Base-by-base conservation (phyloP, 2,329 filamentous ascomycete species). In the Ophioceras dolichostomum region DNA sequence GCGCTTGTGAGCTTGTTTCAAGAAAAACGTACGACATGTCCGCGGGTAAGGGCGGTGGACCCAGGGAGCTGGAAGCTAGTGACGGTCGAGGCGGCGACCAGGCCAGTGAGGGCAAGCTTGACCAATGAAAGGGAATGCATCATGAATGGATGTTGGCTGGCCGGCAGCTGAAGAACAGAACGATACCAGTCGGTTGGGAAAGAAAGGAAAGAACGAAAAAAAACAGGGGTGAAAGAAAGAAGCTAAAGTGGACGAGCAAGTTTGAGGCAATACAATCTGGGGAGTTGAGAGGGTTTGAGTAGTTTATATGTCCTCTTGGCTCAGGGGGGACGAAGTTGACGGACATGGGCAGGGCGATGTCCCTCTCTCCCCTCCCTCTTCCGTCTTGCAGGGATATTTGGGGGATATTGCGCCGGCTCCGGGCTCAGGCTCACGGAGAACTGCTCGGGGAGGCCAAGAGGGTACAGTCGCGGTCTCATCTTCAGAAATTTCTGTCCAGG, bases 101-200 rank as follows among this genome's bases (percentile, higher is more conserved):
- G 48, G 45, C 51, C 49, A 35, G 51, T 45, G 31, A 53, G 39
- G 39, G 50, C 45, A 35, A 55, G 41, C 43, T 53, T 49, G 30
- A 48, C 43, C 36, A 56, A 34, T 10, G 54, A 51, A 42, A 47
- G 48, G 40, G 50, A 45, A 45, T 55, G 48, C 54, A 54, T 55
- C 4, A 44, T 54, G 47, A 45, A 33, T 39, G n/a, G 40, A 43
- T 44, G 26, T 43, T 37, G 35, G 48, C 49, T 53, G 48, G 39
- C 52, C 51, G 45, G 53, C 49, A 57, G 52, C 50, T 43, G 34
- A 27, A 26, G 39, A 40, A 39, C n/a, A 39, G 39, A 36, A 34
- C 39, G 33, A 36, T 10, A n/a, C 12, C 22, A 26, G 22, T 26
- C 22, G 12, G 12, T 12, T 26, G 12, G 22, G 43, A 45, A 43